These are phyloP conservation scores for Balansia obtecta DNA, from an alignment of 2,329 filamentous ascomycete species.

Conservation along the genomic window DNA sequence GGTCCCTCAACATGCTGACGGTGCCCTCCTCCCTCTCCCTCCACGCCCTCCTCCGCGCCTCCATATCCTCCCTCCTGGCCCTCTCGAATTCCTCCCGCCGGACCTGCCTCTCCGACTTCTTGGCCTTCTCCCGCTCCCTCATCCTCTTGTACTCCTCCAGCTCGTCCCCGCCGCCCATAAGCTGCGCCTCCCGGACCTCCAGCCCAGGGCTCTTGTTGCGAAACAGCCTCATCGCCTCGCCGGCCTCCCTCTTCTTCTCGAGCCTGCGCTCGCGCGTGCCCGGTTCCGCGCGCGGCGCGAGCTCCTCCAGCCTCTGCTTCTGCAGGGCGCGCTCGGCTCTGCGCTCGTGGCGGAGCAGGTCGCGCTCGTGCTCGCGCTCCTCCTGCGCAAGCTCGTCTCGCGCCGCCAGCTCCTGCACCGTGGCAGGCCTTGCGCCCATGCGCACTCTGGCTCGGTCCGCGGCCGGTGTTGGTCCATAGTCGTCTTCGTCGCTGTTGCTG, in stretches of 20 bases:
- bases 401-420: slow-evolving; percentile 58
- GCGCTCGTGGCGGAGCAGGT: slow-evolving; percentile 48
- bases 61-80: slow-evolving; percentile 65
- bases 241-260: slow-evolving; percentile 69
- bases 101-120: slow-evolving; percentile 76
- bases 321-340: slow-evolving; percentile 53
- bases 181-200: slow-evolving; percentile 47
- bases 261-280: slow-evolving; percentile 73
- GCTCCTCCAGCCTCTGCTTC: slow-evolving; percentile 64
- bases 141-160: slow-evolving; percentile 57
- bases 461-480: slow-evolving; percentile 36
- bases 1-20: slow-evolving; percentile 64
- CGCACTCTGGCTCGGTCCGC: slow-evolving; percentile 10
- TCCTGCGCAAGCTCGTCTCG: slow-evolving; percentile 36
- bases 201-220: slow-evolving; percentile 51
- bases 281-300: slow-evolving; percentile 70
- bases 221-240: slow-evolving; percentile 63
- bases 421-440: slow-evolving; percentile 53
- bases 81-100: slow-evolving; percentile 68
- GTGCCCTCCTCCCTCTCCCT: slow-evolving; percentile 71
- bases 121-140: slow-evolving; percentile 52
- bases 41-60: slow-evolving; percentile 59
- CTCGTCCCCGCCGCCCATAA: slow-evolving; percentile 62
- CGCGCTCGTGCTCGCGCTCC: slow-evolving; percentile 36
- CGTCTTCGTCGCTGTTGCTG: slow-evolving; percentile 36